Percentiles rank a stretch among this genome's conserved stretches.
Evolutionary conservation across 2,329 filamentous ascomycete species (phyloP).

Genomic region (Metarhizium anisopliae): DNA sequence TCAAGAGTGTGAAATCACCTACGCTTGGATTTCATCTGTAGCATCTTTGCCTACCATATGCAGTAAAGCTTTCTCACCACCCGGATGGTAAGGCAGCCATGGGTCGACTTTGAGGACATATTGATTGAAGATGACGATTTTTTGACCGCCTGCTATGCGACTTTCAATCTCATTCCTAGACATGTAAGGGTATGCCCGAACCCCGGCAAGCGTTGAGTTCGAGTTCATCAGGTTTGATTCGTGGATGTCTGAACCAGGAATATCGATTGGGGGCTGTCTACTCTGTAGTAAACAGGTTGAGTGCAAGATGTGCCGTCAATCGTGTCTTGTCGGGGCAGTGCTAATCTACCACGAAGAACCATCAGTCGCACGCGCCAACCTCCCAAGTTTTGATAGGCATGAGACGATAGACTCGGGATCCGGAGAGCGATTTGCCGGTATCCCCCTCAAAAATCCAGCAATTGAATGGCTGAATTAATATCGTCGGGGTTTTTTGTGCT

Average conservation of each 20-base stretch:
- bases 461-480: background rate
- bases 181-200: conserved; percentile 25
- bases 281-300: too few species aligned
- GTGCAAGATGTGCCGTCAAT: too few species aligned
- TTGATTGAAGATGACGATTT: conserved; percentile 72
- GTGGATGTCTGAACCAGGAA: background rate
- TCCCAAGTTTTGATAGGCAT: too few species aligned
- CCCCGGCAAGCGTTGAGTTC: background rate
- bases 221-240: background rate
- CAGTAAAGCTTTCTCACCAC: conserved; percentile 79
- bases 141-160: conserved; percentile 72
- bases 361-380: too few species aligned
- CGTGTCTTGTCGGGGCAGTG: too few species aligned
- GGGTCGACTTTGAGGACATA: conserved; percentile 80
- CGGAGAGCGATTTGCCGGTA: background rate
- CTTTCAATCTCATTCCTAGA: conserved; percentile 44
- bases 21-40: conserved; percentile 90
- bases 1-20: conserved; percentile 21
- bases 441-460: background rate
- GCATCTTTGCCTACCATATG: conserved; percentile 94
- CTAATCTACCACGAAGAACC: too few species aligned
- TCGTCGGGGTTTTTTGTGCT: background rate
- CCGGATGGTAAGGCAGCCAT: conserved; percentile 85
- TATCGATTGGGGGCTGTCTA: too few species aligned
- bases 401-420: background rate